Evolutionary conservation across 345 rosid species (phyloP), one percentile per base, ranked within the genome.

Genomic region (Luvunga scandens): DNA sequence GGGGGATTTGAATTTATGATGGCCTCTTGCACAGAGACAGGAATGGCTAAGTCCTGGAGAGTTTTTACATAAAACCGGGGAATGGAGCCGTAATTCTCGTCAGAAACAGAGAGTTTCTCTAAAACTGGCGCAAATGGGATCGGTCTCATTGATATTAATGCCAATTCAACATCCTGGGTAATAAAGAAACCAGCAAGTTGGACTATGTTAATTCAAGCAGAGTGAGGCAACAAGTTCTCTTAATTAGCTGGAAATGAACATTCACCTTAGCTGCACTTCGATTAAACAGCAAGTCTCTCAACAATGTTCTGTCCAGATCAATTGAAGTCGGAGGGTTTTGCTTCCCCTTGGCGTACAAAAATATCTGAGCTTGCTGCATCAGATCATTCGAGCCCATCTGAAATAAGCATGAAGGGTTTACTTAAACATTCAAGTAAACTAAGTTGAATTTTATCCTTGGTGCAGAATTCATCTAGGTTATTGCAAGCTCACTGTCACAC

Each of bases 61-160:
- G 98, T 86, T 85, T 91, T 86, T 57, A 93, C 69, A 72, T 93
- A 91, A 69, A 91, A 90, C 67, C 90, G 71, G 4, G 81, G 80
- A 38, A 90, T 68, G 0, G 89, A 88, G 3, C 93, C 93, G 53
- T 93, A 88, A 3, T 89, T 90, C 27, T 75, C 78, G 10, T 82
- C 83, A 2, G 94, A 83, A 50, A 87, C 87, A 66, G 71, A 77
- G 16, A 88, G 77, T 33, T 88, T 86, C 79, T 84, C 86, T n/a
- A 81, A 7, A 69, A 84, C 75, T 18, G 84, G 85, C 25, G 84
- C 86, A 42, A 86, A 84, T 39, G 89, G 91, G 45, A 81, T 76
- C 19, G 85, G 74, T 69, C 89, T 83, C 89, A 88, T 86, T 34
- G 88, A 84, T 71, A 81, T 83, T 3, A 81, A 77, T 31, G 89